Conservation (phyloP, 179 eudicot species). For the Silene noctiflora region DNA sequence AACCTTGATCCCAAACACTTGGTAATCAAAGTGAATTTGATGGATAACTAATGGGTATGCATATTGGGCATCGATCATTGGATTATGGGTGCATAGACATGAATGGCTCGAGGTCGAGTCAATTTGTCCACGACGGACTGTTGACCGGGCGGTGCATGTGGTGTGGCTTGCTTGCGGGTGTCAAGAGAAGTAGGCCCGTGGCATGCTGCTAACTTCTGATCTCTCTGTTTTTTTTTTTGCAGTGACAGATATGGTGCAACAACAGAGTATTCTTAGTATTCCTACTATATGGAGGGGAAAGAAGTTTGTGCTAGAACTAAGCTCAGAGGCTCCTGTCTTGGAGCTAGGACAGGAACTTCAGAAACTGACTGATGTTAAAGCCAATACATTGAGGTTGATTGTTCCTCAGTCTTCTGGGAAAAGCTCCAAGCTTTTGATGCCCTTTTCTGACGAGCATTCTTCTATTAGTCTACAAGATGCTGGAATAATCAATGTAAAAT, state of each 20-base stretch:
- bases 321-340: slow-evolving; percentile 48
- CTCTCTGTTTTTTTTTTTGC: slow-evolving; percentile 6
- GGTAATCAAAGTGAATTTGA: too few relatives aligned
- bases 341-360: slow-evolving; percentile 63
- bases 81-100: too few relatives aligned
- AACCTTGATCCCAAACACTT: too few relatives aligned
- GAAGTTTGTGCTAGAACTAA: slow-evolving; percentile 45
- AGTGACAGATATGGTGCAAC: slow-evolving; percentile 51
- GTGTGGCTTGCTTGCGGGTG: too few relatives aligned
- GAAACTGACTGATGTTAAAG: slow-evolving; percentile 56
- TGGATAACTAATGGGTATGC: too few relatives aligned
- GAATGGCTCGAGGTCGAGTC: too few relatives aligned
- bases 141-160: too few relatives aligned
- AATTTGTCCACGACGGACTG: too few relatives aligned
- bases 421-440: slow-evolving; percentile 52
- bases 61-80: too few relatives aligned
- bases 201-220: neutral
- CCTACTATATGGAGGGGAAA: slow-evolving; percentile 70
- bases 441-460: slow-evolving; percentile 73
- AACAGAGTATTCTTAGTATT: slow-evolving; percentile 28
- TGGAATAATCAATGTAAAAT: slow-evolving; percentile 51
- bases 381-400: slow-evolving; percentile 68
- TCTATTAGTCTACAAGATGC: slow-evolving; percentile 42
- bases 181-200: too few relatives aligned
- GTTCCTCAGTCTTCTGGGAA: slow-evolving; percentile 52